These are phyloP conservation scores for Neltuma alba DNA, from an alignment of 306 rosid species.

Conservation along the genomic window DNA sequence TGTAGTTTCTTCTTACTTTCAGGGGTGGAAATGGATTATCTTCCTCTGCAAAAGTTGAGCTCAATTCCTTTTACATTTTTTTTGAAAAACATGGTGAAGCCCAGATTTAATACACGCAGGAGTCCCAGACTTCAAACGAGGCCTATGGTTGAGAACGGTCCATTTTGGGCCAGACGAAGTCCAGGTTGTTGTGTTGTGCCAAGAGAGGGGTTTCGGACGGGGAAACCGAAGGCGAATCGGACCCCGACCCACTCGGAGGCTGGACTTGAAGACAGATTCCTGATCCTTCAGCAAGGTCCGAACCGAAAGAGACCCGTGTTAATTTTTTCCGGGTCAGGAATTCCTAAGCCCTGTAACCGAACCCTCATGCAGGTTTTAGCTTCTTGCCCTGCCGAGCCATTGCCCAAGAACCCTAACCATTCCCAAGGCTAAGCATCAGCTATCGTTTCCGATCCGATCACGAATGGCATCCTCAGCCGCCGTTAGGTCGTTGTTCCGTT, in stretches of 20 bases:
- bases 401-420: conserved; percentile 3
- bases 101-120: neutral
- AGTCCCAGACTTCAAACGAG: neutral
- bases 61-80: neutral
- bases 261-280: neutral
- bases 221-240: neutral
- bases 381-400: neutral
- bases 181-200: neutral
- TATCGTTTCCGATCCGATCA: conserved; percentile 12
- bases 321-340: neutral
- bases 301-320: neutral
- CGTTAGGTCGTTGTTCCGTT: conserved; percentile 72
- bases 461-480: conserved; percentile 73
- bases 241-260: no score
- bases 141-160: neutral
- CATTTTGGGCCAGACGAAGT: neutral
- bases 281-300: neutral
- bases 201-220: neutral
- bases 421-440: neutral
- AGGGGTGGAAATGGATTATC: neutral
- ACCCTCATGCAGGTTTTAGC: conserved; percentile 29
- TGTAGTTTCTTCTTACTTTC: neutral
- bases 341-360: neutral
- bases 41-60: neutral
- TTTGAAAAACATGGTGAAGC: neutral